phyloP scores from a whole-genome alignment of 177 flowering plant species.

The Telopea speciosissima region DNA sequence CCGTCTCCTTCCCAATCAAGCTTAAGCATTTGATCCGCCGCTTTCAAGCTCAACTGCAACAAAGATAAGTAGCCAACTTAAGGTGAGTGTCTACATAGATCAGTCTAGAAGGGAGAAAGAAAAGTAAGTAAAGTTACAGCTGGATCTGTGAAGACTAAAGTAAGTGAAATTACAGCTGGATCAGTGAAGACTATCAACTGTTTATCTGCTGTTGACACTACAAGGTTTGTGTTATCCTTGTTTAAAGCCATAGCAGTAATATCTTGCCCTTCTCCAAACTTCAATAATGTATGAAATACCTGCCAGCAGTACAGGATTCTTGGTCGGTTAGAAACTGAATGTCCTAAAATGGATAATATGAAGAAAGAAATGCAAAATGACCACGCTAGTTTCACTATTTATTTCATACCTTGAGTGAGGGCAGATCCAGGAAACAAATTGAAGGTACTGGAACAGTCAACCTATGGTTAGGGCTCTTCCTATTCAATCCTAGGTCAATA shows the following conservation, averaged over 20 bases:
- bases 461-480: conserved; percentile 18
- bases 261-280: conserved; percentile 74
- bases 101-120: background rate
- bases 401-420: conserved; percentile 59
- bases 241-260: conserved; percentile 78
- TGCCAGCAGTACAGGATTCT: conserved; percentile 19
- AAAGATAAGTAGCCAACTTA: background rate
- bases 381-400: background rate
- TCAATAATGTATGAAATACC: conserved; percentile 68
- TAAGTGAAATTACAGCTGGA: conserved; percentile 68
- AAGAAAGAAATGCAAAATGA: background rate
- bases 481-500: conserved; percentile 20
- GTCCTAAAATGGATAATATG: background rate
- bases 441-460: conserved; percentile 59
- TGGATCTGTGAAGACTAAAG: background rate
- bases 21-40: conserved; percentile 96
- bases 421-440: conserved; percentile 73
- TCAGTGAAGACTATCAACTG: conserved; percentile 89
- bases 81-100: background rate
- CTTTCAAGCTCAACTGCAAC: conserved; percentile 43
- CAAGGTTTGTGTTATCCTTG: conserved; percentile 80
- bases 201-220: conserved; percentile 86
- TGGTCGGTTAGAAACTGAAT: background rate
- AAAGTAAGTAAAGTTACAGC: background rate
- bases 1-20: conserved; percentile 99